Base-by-base conservation (phyloP, 2,329 filamentous ascomycete species). In the Ophiostoma sp. region DNA sequence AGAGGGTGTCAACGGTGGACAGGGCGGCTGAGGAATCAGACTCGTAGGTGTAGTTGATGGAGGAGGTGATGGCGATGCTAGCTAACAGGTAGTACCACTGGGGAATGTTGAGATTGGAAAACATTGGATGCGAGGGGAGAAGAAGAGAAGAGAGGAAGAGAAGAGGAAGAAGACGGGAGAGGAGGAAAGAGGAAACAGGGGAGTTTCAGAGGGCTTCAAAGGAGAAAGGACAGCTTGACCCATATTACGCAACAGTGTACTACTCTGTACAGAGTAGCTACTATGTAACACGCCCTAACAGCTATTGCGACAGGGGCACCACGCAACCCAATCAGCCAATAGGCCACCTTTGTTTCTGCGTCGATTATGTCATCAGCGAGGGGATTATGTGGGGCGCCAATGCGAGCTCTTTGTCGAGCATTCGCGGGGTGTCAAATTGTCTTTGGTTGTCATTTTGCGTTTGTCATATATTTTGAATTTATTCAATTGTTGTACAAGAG, bases 71-170 rank as follows among this genome's bases (percentile, higher is more conserved):
- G 35, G 33, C 35, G 54, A 69, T 44, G 35, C 66, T 67, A 35
- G 65, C 36, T 10, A 70, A 57, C 7, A 60, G n/a, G 60, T 67
- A 20, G 33, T 69, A 71, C 70, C 67, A 71, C 67, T 67, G 54
- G 57, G 68, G 70, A 41, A 71, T 68, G 33, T 62, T 57, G 13
- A 57, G 27, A 33, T 31, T 33, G 64, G 39, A 15, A 35, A 33
- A 64, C 66, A 65, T 62, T 23, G 57, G 36, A 36, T 10, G 17
- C 3, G 33, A 54, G 23, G 35, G 35, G 52, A 2, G 35, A 66
- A 35, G 33, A 60, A 60, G n/a, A 54, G 20, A 54, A 35, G 31
- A 52, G 39, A 44, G 4, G 20, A 48, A 31, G 17, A 35, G 39
- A 4, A 68, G n/a, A 35, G 39, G 44, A 17, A 39, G 27, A 71